phyloP scores from a whole-genome alignment of 495 filamentous ascomycete species.

The Hypoxylon crocopeplum region DNA sequence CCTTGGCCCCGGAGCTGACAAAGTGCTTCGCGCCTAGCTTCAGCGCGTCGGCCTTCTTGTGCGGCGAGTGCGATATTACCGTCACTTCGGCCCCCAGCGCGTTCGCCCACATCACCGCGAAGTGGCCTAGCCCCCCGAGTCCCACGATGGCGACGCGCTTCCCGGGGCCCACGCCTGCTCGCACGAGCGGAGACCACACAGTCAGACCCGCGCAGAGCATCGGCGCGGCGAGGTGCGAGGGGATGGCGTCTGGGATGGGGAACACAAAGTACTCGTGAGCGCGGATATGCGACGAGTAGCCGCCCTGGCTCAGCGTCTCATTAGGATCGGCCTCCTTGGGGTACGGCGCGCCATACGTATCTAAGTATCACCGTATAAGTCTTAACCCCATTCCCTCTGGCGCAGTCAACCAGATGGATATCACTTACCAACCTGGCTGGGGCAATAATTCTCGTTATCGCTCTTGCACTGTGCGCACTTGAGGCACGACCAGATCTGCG shows the following conservation, averaged over 20 bases:
- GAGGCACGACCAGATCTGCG: constrained; percentile 76
- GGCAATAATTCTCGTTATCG: constrained; percentile 81
- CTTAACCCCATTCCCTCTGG: too few relatives aligned
- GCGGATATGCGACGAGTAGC: constrained; percentile 64
- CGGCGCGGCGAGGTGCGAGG: constrained; percentile 69
- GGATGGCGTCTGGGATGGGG: constrained; percentile 73
- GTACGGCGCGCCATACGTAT: constrained; percentile 70
- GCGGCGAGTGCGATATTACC: constrained; percentile 66
- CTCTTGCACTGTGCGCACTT: constrained; percentile 52
- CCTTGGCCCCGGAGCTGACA: constrained; percentile 69
- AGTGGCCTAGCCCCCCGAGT: constrained; percentile 76
- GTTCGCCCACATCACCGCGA: constrained; percentile 65
- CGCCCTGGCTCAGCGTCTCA: constrained; percentile 44
- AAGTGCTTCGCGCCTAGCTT: constrained; percentile 69
- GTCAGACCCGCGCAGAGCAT: constrained; percentile 85
- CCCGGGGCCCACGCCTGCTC: constrained; percentile 66
- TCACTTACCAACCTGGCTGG: constrained; percentile 59
- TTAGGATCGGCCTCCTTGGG: constrained; percentile 46
- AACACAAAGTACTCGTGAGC: constrained; percentile 80
- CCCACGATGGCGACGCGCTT: constrained; percentile 75
- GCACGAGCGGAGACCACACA: constrained; percentile 70
- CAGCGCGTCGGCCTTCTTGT: constrained; percentile 67
- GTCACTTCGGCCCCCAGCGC: constrained; percentile 73
- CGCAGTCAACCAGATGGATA: background rate
- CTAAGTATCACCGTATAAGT: constrained; percentile 4